A percentile compares a stretch with the other conserved stretches of the same genome.
Conservation (phyloP, 1,284 basidiomycete species). For the Phenoliferia sp. region DNA sequence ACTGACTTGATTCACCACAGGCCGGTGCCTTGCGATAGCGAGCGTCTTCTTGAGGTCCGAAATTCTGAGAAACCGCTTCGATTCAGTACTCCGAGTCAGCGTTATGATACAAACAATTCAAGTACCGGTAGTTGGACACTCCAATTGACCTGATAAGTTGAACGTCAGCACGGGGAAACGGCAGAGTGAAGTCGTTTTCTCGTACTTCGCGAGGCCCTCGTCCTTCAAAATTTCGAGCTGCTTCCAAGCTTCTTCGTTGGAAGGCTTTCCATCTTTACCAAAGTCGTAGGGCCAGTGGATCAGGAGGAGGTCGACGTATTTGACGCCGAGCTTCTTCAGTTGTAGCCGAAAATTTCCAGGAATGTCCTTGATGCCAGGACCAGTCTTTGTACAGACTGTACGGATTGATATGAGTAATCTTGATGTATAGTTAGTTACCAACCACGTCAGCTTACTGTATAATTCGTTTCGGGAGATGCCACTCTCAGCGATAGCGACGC, state of each 20-base stretch:
- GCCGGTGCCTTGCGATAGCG: conserved; percentile 43
- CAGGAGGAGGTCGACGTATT: conserved; percentile 66
- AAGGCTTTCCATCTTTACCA: conserved; percentile 44
- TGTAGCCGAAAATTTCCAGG: background rate
- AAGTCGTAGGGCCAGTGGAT: conserved; percentile 53
- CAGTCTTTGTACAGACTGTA: conserved; percentile 28
- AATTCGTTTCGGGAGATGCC: conserved; percentile 55
- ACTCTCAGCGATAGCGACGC: conserved; percentile 46
- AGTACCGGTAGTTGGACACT: conserved; percentile 67
- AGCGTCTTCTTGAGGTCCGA: conserved; percentile 62
- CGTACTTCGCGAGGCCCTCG: background rate
- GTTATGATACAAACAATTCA: background rate
- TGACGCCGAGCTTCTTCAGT: conserved; percentile 50
- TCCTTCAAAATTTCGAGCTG: conserved; percentile 55
- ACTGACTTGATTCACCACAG: conserved; percentile 74
- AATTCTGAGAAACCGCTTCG: conserved; percentile 35
- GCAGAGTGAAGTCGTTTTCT: too few species aligned
- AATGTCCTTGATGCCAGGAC: conserved; percentile 23
- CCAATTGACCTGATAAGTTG: conserved; percentile 63
- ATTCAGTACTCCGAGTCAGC: background rate
- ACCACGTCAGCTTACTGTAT: conserved; percentile 46
- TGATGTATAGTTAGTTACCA: background rate
- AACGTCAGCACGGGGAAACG: background rate
- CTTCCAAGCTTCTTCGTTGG: conserved; percentile 52
- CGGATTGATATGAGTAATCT: background rate